Conservation (phyloP, 768 basidiomycete species). For the Lepiota subincarnata region DNA sequence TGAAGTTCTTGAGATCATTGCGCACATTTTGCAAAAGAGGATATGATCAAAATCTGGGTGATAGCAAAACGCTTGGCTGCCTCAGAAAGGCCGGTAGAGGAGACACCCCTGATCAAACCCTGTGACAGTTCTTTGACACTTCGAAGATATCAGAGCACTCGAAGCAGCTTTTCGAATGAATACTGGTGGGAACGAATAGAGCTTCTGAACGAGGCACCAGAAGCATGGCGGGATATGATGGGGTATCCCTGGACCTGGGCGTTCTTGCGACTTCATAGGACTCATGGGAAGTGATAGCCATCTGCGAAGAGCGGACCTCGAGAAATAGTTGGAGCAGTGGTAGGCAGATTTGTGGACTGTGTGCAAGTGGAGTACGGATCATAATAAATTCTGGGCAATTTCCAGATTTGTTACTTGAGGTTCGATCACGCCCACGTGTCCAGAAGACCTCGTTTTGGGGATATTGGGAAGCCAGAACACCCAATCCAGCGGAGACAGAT, state of each 20-base stretch:
- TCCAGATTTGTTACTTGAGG: slow-evolving; percentile 1
- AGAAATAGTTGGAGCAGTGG: background rate
- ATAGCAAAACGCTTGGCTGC: slow-evolving; percentile 23
- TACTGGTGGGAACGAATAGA: slow-evolving; percentile 18
- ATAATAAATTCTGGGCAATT: slow-evolving; percentile 3
- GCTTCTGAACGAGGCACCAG: slow-evolving; percentile 15
- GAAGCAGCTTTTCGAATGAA: slow-evolving; percentile 23
- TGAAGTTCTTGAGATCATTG: slow-evolving; percentile 16
- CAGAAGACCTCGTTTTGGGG: background rate
- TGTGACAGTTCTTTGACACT: slow-evolving; percentile 28
- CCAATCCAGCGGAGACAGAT: slow-evolving; percentile 6
- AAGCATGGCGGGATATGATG: slow-evolving; percentile 14
- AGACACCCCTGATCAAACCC: slow-evolving; percentile 30
- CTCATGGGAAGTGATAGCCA: slow-evolving; percentile 11
- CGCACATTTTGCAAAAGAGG: slow-evolving; percentile 20
- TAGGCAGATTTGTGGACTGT: background rate
- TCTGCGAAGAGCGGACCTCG: background rate
- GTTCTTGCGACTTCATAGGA: background rate
- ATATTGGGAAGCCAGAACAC: background rate
- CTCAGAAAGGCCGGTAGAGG: slow-evolving; percentile 19
- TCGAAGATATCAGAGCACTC: slow-evolving; percentile 20
- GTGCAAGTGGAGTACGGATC: too few relatives aligned
- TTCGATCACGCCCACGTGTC: slow-evolving; percentile 6
- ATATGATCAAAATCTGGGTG: slow-evolving; percentile 29
- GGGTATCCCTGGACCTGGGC: slow-evolving; percentile 12